Evolutionary conservation across 768 basidiomycete species (phyloP).

Genomic region (Calocera cornea): DNA sequence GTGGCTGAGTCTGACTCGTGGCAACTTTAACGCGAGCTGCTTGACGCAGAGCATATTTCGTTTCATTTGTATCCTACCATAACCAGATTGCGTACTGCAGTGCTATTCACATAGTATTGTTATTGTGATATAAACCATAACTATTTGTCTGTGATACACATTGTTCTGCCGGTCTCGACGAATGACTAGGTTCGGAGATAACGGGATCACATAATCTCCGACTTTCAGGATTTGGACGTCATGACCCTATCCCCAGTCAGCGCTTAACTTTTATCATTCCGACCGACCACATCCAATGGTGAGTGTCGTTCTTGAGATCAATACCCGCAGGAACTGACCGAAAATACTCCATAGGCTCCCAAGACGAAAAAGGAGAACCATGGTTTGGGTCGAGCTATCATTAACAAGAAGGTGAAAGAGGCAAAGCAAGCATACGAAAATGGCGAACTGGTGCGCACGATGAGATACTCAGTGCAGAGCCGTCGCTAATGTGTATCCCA

Average conservation of each 20-base stretch:
- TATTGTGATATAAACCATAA: no score
- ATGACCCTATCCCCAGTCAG: background rate
- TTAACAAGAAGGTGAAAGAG: slow-evolving; percentile 78
- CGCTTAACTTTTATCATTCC: background rate
- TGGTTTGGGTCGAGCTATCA: slow-evolving; percentile 88
- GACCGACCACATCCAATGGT: background rate
- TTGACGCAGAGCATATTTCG: no score
- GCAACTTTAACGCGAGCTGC: no score
- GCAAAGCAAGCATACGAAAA: slow-evolving; percentile 33
- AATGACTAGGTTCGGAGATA: background rate
- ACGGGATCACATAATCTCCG: background rate
- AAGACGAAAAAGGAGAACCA: slow-evolving; percentile 25
- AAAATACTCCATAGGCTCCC: slow-evolving; percentile 7
- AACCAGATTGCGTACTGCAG: no score
- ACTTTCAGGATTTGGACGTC: background rate
- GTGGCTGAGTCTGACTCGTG: no score
- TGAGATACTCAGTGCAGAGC: slow-evolving; percentile 7
- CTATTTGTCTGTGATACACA: no score
- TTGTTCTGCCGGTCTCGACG: no score
- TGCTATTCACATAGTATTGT: no score
- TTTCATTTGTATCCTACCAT: no score
- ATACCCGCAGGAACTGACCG: background rate
- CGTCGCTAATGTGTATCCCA: slow-evolving; percentile 20
- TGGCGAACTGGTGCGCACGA: background rate
- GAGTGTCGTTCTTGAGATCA: background rate